Percentiles rank a stretch among this genome's conserved stretches.
phyloP scores from a whole-genome alignment of 345 rosid genomes.

The Syzygium jambos region DNA sequence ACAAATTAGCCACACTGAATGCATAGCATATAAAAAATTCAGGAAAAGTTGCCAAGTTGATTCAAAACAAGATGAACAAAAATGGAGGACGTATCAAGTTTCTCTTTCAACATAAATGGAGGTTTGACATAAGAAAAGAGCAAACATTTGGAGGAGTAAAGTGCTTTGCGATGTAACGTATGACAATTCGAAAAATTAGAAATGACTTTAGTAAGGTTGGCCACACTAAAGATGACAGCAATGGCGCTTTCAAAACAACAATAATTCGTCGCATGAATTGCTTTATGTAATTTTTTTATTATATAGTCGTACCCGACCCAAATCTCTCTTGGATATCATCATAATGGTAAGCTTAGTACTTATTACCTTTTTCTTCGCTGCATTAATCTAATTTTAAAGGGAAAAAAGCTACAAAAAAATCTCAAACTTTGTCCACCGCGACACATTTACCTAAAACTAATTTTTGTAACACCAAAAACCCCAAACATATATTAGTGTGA shows the following conservation, averaged over 20 bases:
- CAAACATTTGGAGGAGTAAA: neutral
- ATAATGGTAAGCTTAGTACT: neutral
- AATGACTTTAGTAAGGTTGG: neutral
- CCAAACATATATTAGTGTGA: no score
- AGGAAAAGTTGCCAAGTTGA: neutral
- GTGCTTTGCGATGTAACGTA: neutral
- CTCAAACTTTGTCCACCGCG: no score
- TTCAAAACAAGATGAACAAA: neutral
- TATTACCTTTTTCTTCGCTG: neutral
- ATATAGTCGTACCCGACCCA: slow-evolving; percentile 22
- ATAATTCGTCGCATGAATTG: neutral
- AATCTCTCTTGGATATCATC: neutral
- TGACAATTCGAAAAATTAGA: neutral
- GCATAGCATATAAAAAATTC: neutral
- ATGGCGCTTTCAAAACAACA: neutral
- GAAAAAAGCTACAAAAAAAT: no score
- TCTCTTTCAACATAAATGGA: neutral
- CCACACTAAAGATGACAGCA: neutral
- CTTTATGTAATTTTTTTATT: slow-evolving; percentile 7
- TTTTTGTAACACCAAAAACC: no score
- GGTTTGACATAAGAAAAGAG: neutral
- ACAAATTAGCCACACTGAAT: neutral
- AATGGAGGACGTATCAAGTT: neutral
- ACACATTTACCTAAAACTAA: no score
- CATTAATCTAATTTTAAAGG: neutral